Conservation (phyloP, 345 rosid species). For the Cardamine resedifolia region DNA sequence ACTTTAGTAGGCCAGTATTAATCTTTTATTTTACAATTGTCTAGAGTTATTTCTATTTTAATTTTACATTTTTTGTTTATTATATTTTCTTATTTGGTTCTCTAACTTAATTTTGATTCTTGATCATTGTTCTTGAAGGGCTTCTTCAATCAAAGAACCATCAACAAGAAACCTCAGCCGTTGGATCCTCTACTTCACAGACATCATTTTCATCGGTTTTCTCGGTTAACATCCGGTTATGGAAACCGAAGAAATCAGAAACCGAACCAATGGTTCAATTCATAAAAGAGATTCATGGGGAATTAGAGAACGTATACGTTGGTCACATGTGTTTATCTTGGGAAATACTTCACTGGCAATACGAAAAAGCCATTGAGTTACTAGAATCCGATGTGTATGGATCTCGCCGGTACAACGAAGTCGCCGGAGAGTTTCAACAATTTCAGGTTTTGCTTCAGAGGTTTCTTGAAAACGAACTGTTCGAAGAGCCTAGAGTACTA, state of each 20-base stretch:
- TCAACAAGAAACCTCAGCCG: slow-evolving; percentile 33
- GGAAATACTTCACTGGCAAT: slow-evolving; percentile 98
- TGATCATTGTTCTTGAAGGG: slow-evolving; percentile 43
- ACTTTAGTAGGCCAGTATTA: not conserved
- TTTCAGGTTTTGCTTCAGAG: slow-evolving; percentile 86
- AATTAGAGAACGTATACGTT: slow-evolving; percentile 81
- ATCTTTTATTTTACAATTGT: not conserved
- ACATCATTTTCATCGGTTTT: slow-evolving; percentile 51
- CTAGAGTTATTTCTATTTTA: not conserved
- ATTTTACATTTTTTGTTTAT: not conserved
- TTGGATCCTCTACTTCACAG: slow-evolving; percentile 41
- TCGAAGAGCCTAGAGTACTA: slow-evolving; percentile 78
- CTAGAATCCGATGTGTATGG: slow-evolving; percentile 71
- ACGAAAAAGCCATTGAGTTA: slow-evolving; percentile 65
- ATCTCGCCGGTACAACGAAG: slow-evolving; percentile 63
- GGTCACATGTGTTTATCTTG: slow-evolving; percentile 97
- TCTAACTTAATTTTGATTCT: not conserved
- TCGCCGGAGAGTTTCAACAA: slow-evolving; percentile 88
- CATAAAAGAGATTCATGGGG: slow-evolving; percentile 60
- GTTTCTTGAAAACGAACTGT: slow-evolving; percentile 80
- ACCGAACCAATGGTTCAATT: slow-evolving; percentile 60
- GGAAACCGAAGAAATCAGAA: slow-evolving; percentile 50
- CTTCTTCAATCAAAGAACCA: slow-evolving; percentile 72
- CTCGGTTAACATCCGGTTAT: slow-evolving; percentile 45
- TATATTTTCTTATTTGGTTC: not conserved